Evolutionary conservation across 306 rosid genomes (phyloP).

Genomic region (Cucurbita maxima): DNA sequence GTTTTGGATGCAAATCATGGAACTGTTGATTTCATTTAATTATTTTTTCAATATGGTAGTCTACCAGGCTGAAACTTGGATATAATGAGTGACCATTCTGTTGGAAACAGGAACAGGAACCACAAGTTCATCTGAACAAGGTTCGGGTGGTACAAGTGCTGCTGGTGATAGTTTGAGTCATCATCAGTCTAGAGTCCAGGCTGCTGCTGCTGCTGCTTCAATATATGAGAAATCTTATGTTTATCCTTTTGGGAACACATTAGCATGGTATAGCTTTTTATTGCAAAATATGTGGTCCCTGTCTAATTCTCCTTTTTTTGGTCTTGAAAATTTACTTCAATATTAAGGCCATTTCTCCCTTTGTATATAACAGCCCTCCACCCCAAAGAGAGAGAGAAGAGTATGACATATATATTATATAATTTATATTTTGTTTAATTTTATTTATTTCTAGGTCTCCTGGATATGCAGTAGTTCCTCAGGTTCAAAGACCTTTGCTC

Average conservation of each 20-base stretch:
- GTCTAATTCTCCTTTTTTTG: not conserved
- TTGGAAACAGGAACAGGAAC: slow-evolving; percentile 29
- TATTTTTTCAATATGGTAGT: not conserved
- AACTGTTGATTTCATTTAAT: not conserved
- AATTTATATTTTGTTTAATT: not conserved
- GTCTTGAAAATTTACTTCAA: not conserved
- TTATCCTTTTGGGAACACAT: slow-evolving; percentile 43
- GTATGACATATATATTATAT: not conserved
- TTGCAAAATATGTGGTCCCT: not conserved
- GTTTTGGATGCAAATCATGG: not conserved
- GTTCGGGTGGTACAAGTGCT: slow-evolving; percentile 28
- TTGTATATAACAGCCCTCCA: not conserved
- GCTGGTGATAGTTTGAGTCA: slow-evolving; percentile 40
- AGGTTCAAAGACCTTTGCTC: slow-evolving; percentile 20
- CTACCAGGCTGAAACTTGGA: not conserved
- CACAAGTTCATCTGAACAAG: slow-evolving; percentile 36
- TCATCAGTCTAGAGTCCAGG: slow-evolving; percentile 81
- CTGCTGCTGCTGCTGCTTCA: slow-evolving; percentile 91
- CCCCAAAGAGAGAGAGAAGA: not conserved
- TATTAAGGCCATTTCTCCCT: not conserved
- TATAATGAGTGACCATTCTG: slow-evolving; percentile 9
- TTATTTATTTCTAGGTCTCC: slow-evolving; percentile 34
- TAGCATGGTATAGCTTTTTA: slow-evolving; percentile 48
- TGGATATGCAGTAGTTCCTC: slow-evolving; percentile 43
- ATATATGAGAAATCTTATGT: slow-evolving; percentile 74